Base-by-base conservation (phyloP, 192 early-diverging fungal species). In the Coemansia reversa region DNA sequence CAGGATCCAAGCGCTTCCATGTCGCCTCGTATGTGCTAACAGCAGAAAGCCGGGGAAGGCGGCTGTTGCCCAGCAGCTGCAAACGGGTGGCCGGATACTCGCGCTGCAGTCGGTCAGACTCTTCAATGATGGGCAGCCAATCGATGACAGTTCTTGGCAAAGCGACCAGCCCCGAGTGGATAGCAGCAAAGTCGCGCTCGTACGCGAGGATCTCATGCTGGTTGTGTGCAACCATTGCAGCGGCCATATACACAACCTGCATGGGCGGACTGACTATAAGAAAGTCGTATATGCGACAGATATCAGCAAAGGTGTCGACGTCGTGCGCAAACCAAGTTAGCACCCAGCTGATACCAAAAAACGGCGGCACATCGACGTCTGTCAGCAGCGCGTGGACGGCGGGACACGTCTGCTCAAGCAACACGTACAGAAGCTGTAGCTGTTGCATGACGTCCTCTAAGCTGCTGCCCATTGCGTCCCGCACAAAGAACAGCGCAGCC, bases 241-340 rank as follows among this genome's bases (percentile, higher is more conserved):
- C 84, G 1, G 84, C 82, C 64, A 89, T 72, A 58, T 89, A 88
- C 18, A 89, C 63, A 1, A 84, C 83, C 77, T 89, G 87, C 56
- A 86, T 66, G 1, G 88, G 85, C 28, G 76, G 74, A 55, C 83
- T 84, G 18, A 86, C 80, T 0, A 91, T 65, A 5, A 89, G 81
- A 23, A 88, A 72, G 63, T 91, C 88, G 60, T 86, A 87, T 23
- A 91, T 73, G 25, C 88, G 84, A 51, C 81, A 70, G 9, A 86
- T 72, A 16, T 67, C 70, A 28, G 67, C 51, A 35, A 83, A 77
- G 35, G 77, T 70, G 25, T 72, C 68, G n/a, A 91, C 20, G 57
- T 90, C 84, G 61, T 91, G 90, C 24, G 83, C 84, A 61, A 84
- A 88, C 90, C 90, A 91, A n/a, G 90, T 90, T 49, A 90, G 62